Evolutionary conservation across 116 monocot genomes (phyloP).

Genomic region (Iris pallida): DNA sequence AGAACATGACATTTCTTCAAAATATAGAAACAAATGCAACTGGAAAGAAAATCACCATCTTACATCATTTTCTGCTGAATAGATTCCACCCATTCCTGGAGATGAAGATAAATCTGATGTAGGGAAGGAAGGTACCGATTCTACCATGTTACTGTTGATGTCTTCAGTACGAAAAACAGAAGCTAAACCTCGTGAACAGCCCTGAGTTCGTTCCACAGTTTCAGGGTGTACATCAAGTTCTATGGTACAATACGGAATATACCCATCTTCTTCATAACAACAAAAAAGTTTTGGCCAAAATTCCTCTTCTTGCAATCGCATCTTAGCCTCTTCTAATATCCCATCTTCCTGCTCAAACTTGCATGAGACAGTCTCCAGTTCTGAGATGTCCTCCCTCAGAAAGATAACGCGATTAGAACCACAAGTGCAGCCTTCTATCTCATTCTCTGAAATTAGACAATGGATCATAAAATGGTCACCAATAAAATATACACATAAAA

Average conservation of each 20-base stretch:
- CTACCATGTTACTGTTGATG: constrained; percentile 10
- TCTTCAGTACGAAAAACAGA: not conserved
- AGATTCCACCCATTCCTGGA: constrained; percentile 7
- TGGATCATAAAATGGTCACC: not conserved
- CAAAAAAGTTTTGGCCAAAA: constrained; percentile 1
- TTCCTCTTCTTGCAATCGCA: constrained; percentile 16
- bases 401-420: constrained; percentile 28
- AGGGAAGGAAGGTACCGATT: constrained; percentile 4
- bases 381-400: constrained; percentile 43
- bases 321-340: constrained; percentile 32
- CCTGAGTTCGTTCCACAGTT: constrained; percentile 5
- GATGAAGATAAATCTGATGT: constrained; percentile 2
- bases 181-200: not conserved
- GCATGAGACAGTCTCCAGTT: constrained; percentile 46
- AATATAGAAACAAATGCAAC: not conserved
- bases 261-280: constrained; percentile 19
- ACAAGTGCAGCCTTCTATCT: constrained; percentile 40
- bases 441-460: constrained; percentile 28
- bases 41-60: not conserved
- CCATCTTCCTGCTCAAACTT: constrained; percentile 66
- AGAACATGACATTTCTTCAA: not conserved
- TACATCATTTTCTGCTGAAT: constrained; percentile 18
- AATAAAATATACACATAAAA: not conserved
- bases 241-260: constrained; percentile 49
- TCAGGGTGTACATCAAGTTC: constrained; percentile 13